Evolutionary conservation across 208 protist species (phyloP), one percentile per base, ranked within the genome.

Genomic region (Acanthamoeba culbertsoni): DNA sequence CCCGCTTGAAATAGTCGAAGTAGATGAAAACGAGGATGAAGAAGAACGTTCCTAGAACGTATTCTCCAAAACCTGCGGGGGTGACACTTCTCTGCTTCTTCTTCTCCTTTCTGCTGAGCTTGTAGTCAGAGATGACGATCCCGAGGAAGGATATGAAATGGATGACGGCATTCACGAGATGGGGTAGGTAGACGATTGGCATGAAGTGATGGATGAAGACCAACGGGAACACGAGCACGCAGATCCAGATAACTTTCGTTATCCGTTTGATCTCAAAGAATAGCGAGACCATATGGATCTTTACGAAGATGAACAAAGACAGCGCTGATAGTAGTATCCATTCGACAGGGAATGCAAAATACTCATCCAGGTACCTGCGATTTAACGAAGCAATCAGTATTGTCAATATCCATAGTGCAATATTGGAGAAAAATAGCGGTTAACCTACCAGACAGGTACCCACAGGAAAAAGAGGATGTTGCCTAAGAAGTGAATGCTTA

Each of bases 71-170:
- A 0, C 71, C 71, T 0, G 71, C 71, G n/a, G 71, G 63, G 43
- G 14, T 46, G 68, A 6, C 48, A 40, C 37, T 77, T 10, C 68
- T 31, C 23, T 82, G 37, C 43, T 82, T 82, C 42, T 53, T 48
- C 71, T 82, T 82, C 71, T 82, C 71, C 71, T 82, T 82, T 28
- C 53, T 48, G 71, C 71, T 82, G 71, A 82, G 71, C 43, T 82
- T 82, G 43, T 82, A 82, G n/a, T 82, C 71, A 43, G 71, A 82
- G 43, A 82, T 82, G 71, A 82, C 71, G 71, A 82, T 82, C n/a
- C 71, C 71, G 26, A 82, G 71, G 71, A 82, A 82, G 71, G 71
- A 82, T 18, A 82, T 82, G 71, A 82, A 53, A 31, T 82, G 71
- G 42, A 82, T 53, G 37, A 82, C 26, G 43, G 71, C 71, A 43